Base-by-base conservation (phyloP, 2,329 filamentous ascomycete genomes). In the Saccharata proteae region DNA sequence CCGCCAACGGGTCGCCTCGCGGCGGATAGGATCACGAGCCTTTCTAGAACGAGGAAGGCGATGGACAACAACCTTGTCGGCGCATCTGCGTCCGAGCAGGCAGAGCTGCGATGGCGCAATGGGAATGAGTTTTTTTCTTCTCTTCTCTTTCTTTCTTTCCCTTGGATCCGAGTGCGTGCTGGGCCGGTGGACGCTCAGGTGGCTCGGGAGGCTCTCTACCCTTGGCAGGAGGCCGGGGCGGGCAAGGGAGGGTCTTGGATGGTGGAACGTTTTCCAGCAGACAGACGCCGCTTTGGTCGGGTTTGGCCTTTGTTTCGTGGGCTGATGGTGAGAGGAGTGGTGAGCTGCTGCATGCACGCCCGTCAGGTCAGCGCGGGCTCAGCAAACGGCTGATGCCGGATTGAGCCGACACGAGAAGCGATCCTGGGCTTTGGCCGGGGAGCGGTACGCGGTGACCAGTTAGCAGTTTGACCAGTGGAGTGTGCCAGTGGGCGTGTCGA, bases 261-360 rank as follows among this genome's bases (percentile, higher is more conserved):
- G 26, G 32, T 35, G 27, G 26, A 27, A 35, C 32, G 21, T 23
- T 26, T 13, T 18, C 18, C 13, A 35, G 17, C 29, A 19, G 22
- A n/a, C n/a, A n/a, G n/a, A 30, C 24, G 32, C 32, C 32, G 32
- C 29, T 35, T 35, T 35, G 32, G 22, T 29, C 32, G 32, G 32
- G 27, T 26, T 13, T 29, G 19, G 19, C n/a, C n/a, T n/a, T n/a
- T n/a, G n/a, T n/a, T n/a, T 21, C 19, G 19, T 21, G 19, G 19
- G 19, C 19, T 21, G 32, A 34, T 34, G 21, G 20, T 16, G 27
- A 20, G 22, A 21, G 26, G 30, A 30, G 32, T 32, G 27, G 16
- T 14, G 20, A 29, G 19, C 32, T 30, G 32, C 26, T 35, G 26
- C 26, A 29, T 29, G 32, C 27, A 24, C 22, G 30, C 23, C n/a